A percentile compares a stretch with the other conserved stretches of the same genome.
Evolutionary conservation across 1,284 basidiomycete genomes (phyloP).

Genomic region (Ustilago tritici): DNA sequence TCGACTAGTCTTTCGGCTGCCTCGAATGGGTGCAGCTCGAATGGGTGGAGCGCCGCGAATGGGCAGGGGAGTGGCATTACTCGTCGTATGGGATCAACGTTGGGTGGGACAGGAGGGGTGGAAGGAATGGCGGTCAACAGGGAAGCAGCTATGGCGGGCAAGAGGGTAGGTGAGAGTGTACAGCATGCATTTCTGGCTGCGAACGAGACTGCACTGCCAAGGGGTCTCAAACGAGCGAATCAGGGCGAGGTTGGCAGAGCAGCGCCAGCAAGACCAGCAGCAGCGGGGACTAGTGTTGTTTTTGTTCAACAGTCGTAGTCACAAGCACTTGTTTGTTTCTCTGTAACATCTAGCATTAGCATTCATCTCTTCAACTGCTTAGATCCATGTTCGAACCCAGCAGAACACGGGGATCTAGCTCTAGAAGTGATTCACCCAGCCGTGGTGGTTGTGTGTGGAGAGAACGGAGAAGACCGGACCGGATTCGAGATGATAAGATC

Average conservation of each 20-base stretch:
- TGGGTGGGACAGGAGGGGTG: constrained; percentile 2
- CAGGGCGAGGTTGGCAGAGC: not conserved
- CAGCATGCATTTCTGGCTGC: not conserved
- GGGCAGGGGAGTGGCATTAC: no score
- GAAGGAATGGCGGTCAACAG: not conserved
- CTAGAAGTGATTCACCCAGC: no score
- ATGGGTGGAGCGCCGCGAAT: no score
- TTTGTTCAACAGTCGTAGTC: not conserved
- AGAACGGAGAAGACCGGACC: not conserved
- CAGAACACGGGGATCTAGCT: no score
- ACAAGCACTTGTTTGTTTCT: not conserved
- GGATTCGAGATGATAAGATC: not conserved
- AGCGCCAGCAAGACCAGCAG: not conserved
- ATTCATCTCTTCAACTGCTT: not conserved
- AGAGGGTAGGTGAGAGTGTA: not conserved
- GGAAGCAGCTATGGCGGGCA: not conserved
- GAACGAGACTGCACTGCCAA: not conserved
- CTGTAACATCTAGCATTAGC: not conserved
- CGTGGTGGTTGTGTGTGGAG: not conserved
- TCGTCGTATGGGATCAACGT: not conserved
- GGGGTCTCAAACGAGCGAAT: not conserved
- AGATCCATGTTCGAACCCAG: no score
- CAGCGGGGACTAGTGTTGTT: not conserved
- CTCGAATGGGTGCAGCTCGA: not conserved
- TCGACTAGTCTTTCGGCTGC: constrained; percentile 27